A percentile compares a stretch with the other conserved stretches of the same genome.
Evolutionary conservation across 2,329 filamentous ascomycete genomes (phyloP).

Genomic region (Aspergillus fumigatiaffinis): DNA sequence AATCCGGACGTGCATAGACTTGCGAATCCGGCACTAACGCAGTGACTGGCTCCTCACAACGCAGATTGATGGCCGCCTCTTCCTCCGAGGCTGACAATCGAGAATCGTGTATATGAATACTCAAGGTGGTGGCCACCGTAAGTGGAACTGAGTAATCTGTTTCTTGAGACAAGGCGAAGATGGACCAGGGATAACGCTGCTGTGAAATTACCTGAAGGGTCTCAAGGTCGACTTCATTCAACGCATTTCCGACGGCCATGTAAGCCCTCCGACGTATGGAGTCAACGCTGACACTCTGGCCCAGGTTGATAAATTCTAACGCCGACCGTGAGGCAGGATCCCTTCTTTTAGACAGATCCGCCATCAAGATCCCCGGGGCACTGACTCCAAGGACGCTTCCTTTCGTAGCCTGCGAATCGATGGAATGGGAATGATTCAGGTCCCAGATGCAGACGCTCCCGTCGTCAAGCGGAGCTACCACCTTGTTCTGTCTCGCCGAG

Average conservation of each 20-base stretch:
- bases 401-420: constrained; percentile 39
- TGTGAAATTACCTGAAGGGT: constrained; percentile 66
- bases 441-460: constrained; percentile 89
- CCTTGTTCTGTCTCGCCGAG: constrained; percentile 53
- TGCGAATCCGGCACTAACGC: constrained; percentile 25
- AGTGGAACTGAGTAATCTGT: constrained; percentile 64
- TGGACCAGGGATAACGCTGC: constrained; percentile 72
- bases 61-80: constrained; percentile 31
- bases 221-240: constrained; percentile 78
- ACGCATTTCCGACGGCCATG: constrained; percentile 70
- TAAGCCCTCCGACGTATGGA: constrained; percentile 65
- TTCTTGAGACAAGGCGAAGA: constrained; percentile 74
- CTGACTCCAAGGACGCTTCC: constrained; percentile 62
- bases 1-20: constrained; percentile 31
- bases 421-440: constrained; percentile 45
- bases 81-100: constrained; percentile 43
- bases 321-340: constrained; percentile 25
- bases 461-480: constrained; percentile 77
- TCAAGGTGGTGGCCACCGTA: constrained; percentile 77
- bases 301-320: constrained; percentile 49
- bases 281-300: constrained; percentile 80
- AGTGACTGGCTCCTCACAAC: constrained; percentile 28
- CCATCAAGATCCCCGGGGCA: constrained; percentile 61
- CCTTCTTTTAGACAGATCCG: constrained; percentile 63
- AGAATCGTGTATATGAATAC: constrained; percentile 78